These are phyloP conservation scores for Coriolopsis trogii DNA, from an alignment of 1,284 basidiomycete species.

Conservation along the genomic window DNA sequence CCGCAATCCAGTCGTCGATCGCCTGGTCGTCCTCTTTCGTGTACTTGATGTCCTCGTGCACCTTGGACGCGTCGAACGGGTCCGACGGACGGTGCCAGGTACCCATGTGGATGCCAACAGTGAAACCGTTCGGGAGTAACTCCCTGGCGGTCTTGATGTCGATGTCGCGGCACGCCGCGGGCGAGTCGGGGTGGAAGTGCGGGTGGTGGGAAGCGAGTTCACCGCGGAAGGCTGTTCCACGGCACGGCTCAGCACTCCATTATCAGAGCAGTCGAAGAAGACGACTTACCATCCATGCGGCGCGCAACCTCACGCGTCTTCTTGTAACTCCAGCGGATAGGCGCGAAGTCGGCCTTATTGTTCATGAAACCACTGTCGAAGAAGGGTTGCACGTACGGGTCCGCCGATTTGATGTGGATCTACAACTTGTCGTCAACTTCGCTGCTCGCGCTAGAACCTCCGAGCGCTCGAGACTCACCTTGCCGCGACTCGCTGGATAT, in stretches of 20 bases:
- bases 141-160: conserved; percentile 71
- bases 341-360: conserved; percentile 75
- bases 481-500: conserved; percentile 70
- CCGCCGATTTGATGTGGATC: conserved; percentile 65
- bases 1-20: conserved; percentile 68
- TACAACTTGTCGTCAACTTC: conserved; percentile 22
- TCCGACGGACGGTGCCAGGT: conserved; percentile 66
- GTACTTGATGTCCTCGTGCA: conserved; percentile 68
- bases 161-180: conserved; percentile 61
- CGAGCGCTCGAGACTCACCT: conserved; percentile 39
- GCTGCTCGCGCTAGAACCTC: background rate
- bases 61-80: conserved; percentile 54
- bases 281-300: conserved; percentile 62
- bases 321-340: conserved; percentile 77
- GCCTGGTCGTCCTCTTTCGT: conserved; percentile 66
- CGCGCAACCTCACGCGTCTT: conserved; percentile 72
- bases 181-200: conserved; percentile 70
- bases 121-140: conserved; percentile 60
- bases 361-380: conserved; percentile 80
- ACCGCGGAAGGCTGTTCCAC: conserved; percentile 61
- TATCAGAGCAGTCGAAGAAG: background rate
- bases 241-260: no score
- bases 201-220: conserved; percentile 75
- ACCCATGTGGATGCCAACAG: conserved; percentile 75
- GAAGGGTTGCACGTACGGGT: conserved; percentile 64